Evolutionary conservation across 1,284 basidiomycete species (phyloP).

Genomic region (Coniferiporia weirii): DNA sequence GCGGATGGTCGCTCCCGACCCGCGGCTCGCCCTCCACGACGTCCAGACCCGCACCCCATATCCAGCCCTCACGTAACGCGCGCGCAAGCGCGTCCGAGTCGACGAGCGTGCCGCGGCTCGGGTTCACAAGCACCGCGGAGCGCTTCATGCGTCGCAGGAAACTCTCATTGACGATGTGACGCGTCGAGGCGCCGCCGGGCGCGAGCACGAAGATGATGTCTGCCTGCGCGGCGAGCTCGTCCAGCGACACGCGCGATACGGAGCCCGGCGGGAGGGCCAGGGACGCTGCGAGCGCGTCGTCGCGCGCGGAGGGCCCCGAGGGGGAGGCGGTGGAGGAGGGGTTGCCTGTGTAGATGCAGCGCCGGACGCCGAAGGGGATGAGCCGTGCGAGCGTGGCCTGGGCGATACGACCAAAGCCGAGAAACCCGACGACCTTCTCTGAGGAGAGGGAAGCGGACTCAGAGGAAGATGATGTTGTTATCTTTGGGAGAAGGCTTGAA

Average conservation of each 20-base stretch:
- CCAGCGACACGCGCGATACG: constrained; percentile 56
- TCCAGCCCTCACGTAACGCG: constrained; percentile 70
- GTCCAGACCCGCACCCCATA: constrained; percentile 91
- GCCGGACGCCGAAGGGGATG: constrained; percentile 69
- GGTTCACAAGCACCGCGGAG: constrained; percentile 78
- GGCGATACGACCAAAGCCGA: constrained; percentile 92
- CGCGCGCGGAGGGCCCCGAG: constrained; percentile 33
- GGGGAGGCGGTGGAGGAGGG: constrained; percentile 33
- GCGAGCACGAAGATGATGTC: constrained; percentile 85
- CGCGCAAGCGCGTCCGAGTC: constrained; percentile 84
- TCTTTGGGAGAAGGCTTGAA: neutral
- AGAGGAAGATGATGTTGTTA: constrained; percentile 23
- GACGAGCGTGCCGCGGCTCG: constrained; percentile 76
- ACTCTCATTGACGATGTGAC: constrained; percentile 64
- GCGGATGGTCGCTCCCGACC: constrained; percentile 67
- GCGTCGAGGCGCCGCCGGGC: constrained; percentile 69
- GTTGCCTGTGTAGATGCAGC: constrained; percentile 61
- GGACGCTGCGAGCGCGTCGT: constrained; percentile 48
- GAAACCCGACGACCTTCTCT: constrained; percentile 60
- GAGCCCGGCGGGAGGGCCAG: constrained; percentile 39
- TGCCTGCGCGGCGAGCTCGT: constrained; percentile 65
- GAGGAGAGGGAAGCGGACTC: constrained; percentile 34
- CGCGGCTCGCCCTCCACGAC: constrained; percentile 92
- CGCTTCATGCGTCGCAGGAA: constrained; percentile 85
- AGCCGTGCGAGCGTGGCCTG: constrained; percentile 76